Evolutionary conservation across 306 rosid species (phyloP).

Genomic region (Cicer judaicum): DNA sequence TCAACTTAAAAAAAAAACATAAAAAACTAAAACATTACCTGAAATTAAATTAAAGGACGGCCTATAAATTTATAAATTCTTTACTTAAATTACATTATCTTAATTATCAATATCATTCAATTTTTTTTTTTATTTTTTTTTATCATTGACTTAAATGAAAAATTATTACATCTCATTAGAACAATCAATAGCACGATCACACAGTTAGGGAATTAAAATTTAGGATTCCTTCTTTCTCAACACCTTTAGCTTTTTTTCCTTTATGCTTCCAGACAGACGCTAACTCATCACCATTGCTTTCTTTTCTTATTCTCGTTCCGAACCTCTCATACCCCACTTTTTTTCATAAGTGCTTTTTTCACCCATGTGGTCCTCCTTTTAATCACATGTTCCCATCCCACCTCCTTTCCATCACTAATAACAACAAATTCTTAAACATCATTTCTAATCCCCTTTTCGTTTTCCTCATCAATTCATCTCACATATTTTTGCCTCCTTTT

Average conservation of each 20-base stretch:
- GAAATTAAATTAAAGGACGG: too few relatives aligned
- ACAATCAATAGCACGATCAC: too few relatives aligned
- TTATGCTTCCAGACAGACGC: conserved; percentile 48
- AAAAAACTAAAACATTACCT: too few relatives aligned
- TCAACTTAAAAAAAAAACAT: too few relatives aligned
- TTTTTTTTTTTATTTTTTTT: too few relatives aligned
- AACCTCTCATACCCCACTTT: conserved; percentile 48
- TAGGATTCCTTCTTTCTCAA: conserved; percentile 23
- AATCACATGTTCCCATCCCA: conserved; percentile 54
- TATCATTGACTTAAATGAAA: too few relatives aligned
- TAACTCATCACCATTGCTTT: conserved; percentile 47
- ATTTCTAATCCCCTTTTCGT: conserved; percentile 48
- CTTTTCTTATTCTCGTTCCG: conserved; percentile 45
- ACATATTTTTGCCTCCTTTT: conserved; percentile 47
- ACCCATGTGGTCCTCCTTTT: conserved; percentile 45
- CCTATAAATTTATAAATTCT: too few relatives aligned
- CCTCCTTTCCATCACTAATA: conserved; percentile 50
- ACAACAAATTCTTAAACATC: conserved; percentile 30
- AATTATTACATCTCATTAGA: too few relatives aligned
- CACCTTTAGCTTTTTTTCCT: conserved; percentile 46
- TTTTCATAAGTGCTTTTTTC: conserved; percentile 22
- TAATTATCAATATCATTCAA: too few relatives aligned
- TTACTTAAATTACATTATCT: too few relatives aligned
- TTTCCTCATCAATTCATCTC: conserved; percentile 42
- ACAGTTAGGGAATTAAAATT: conserved; percentile 18